phyloP scores from a whole-genome alignment of 768 basidiomycete genomes.

The Lactifluus rugatus region DNA sequence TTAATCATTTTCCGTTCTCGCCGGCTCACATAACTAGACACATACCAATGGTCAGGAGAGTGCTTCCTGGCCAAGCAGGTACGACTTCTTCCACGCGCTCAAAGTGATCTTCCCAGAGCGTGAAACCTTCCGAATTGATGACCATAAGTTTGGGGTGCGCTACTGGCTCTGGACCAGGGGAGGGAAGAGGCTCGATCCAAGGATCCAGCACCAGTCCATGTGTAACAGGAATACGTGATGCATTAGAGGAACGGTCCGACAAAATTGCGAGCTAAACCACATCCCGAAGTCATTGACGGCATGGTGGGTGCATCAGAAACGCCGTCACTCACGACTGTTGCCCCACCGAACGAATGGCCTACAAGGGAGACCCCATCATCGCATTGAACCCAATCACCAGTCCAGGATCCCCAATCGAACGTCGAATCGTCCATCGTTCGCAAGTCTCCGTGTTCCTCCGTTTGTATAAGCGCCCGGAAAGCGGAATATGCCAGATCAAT shows the following conservation, averaged over 20 bases:
- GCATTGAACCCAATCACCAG: slow-evolving; percentile 26
- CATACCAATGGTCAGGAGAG: slow-evolving; percentile 16
- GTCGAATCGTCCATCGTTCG: slow-evolving; percentile 39
- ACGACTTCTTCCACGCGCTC: slow-evolving; percentile 44
- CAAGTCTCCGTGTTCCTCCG: slow-evolving; percentile 16
- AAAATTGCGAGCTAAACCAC: slow-evolving; percentile 44
- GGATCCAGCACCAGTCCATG: slow-evolving; percentile 66
- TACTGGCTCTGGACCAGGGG: slow-evolving; percentile 37
- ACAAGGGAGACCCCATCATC: slow-evolving; percentile 32
- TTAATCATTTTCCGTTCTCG: not conserved
- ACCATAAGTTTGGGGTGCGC: slow-evolving; percentile 36
- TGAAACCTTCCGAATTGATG: slow-evolving; percentile 70
- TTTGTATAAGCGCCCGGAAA: slow-evolving; percentile 44
- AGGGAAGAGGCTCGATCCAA: slow-evolving; percentile 70
- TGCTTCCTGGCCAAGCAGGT: slow-evolving; percentile 31
- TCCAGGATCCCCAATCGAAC: slow-evolving; percentile 39
- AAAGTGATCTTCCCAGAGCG: slow-evolving; percentile 73
- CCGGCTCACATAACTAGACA: not conserved
- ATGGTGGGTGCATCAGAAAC: not conserved
- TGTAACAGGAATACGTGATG: slow-evolving; percentile 39
- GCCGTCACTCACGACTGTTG: slow-evolving; percentile 35
- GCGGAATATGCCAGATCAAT: slow-evolving; percentile 53
- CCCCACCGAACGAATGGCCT: slow-evolving; percentile 51
- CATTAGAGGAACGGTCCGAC: slow-evolving; percentile 36
- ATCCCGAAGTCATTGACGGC: not conserved